Base-by-base conservation (phyloP, 371 early-diverging fungal species). In the Antonospora locustae region DNA sequence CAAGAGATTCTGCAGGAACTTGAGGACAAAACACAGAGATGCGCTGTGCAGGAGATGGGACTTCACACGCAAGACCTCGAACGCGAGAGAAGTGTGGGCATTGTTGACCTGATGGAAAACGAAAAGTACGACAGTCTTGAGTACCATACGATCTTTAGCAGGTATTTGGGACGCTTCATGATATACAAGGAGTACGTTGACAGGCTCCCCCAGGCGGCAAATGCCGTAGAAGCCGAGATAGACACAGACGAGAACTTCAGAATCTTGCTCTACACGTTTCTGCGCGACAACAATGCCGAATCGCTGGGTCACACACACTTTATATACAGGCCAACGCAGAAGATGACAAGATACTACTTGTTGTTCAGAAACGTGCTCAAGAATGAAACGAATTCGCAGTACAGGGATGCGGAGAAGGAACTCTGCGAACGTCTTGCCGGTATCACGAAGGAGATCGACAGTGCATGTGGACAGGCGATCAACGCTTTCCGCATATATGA, bases 301-400 rank as follows among this genome's bases (percentile, higher is more conserved):
- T 37, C 63, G 36, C 46, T 74, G 23, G 74, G 71, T 12, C 55
- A 52, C n/a, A 59, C 50, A 37, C 52, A 74, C 46, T 74, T 71
- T 48, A 58, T 74, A 27, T 65, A 63, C 44, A 50, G 74, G 27
- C 71, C 74, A 14, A 55, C 57, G 7, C 51, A 44, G 32, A 74
- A 74, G 47, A 41, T 70, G 22, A 34, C 69, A 16, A 45, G 74
- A 48, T 69, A 69, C 43, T 61, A 66, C 1, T 32, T 74, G 6
- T 56, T 74, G 2, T 32, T 71, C 14, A 58, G 60, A 32, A 69
- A 68, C 2, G 62, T 74, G 11, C 17, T n/a, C 19, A 74, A 74
- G 56, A 46, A 64, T 40, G 69, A 63, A 20, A 27, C 22, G 37
- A 54, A 55, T 24, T 40, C 49, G 4, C 58, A 54, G 22, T 36